These are phyloP conservation scores for Lipomyces starkeyi DNA, from an alignment of 805 yeast genomes.

Conservation along the genomic window DNA sequence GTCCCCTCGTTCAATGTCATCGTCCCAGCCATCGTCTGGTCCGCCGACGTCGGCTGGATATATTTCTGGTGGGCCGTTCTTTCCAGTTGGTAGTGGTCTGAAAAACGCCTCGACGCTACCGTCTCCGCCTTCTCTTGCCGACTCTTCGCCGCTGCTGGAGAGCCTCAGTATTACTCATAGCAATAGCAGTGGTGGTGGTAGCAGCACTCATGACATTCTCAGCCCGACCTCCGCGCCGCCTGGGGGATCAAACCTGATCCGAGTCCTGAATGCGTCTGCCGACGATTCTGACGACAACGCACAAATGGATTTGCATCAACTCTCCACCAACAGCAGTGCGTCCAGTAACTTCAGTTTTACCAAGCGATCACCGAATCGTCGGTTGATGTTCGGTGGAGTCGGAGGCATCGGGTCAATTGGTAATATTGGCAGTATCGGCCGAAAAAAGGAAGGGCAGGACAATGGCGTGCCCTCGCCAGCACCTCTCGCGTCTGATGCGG, in stretches of 20 bases:
- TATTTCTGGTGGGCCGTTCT: not conserved
- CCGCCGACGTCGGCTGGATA: not conserved
- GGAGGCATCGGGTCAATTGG: conserved; percentile 23
- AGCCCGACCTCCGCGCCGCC: not conserved
- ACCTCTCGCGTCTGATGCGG: conserved; percentile 18
- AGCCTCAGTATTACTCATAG: conserved; percentile 10
- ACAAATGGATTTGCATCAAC: not conserved
- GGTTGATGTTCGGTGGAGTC: conserved; percentile 27
- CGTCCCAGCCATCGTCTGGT: not conserved
- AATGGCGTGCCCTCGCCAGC: conserved; percentile 6
- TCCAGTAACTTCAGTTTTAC: conserved; percentile 18
- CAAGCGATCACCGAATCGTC: conserved; percentile 24
- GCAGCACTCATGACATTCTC: not conserved
- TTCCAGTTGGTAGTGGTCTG: conserved; percentile 12
- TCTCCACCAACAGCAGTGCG: conserved; percentile 15
- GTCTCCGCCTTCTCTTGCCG: conserved; percentile 11
- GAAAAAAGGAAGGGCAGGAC: conserved; percentile 32
- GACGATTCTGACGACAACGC: conserved; percentile 18
- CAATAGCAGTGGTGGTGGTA: conserved; percentile 14
- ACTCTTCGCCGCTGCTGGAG: conserved; percentile 14
- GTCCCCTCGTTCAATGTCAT: not conserved
- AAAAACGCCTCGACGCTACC: conserved; percentile 5
- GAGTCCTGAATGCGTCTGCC: conserved; percentile 16
- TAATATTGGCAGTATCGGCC: conserved; percentile 24
- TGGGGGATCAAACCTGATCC: conserved; percentile 20